Evolutionary conservation across 345 rosid species (phyloP).

Genomic region (Eucalyptus curtisii): DNA sequence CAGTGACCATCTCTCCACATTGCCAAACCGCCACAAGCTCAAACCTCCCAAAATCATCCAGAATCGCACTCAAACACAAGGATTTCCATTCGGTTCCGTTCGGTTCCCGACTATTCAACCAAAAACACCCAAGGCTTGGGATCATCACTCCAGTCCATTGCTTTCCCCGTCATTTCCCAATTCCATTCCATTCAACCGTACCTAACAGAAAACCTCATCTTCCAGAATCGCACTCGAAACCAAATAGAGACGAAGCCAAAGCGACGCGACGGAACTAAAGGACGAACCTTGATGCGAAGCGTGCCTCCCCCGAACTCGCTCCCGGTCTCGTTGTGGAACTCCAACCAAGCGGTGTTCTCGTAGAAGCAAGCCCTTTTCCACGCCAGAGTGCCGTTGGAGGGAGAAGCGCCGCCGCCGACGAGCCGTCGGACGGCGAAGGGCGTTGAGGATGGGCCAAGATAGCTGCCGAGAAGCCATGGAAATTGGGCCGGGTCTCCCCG

Average conservation of each 20-base stretch:
- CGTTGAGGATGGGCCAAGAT: conserved; percentile 44
- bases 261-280: background rate
- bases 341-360: conserved; percentile 74
- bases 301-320: conserved; percentile 88
- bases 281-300: conserved; percentile 64
- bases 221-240: background rate
- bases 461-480: too few species aligned
- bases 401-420: conserved; percentile 72
- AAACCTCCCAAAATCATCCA: too few species aligned
- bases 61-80: too few species aligned
- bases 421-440: background rate
- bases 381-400: conserved; percentile 9
- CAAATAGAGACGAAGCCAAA: background rate
- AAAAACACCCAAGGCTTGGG: background rate
- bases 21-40: too few species aligned
- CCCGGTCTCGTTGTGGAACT: conserved; percentile 70
- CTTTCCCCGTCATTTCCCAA: background rate
- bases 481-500: too few species aligned
- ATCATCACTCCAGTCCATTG: background rate
- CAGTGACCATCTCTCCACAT: too few species aligned
- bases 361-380: conserved; percentile 96
- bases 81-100: background rate
- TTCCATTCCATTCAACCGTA: background rate
- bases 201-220: background rate
- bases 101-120: rapidly evolving